Evolutionary conservation across 1,284 basidiomycete species (phyloP), one percentile per base, ranked within the genome.

Genomic region (Moniliella sp.): DNA sequence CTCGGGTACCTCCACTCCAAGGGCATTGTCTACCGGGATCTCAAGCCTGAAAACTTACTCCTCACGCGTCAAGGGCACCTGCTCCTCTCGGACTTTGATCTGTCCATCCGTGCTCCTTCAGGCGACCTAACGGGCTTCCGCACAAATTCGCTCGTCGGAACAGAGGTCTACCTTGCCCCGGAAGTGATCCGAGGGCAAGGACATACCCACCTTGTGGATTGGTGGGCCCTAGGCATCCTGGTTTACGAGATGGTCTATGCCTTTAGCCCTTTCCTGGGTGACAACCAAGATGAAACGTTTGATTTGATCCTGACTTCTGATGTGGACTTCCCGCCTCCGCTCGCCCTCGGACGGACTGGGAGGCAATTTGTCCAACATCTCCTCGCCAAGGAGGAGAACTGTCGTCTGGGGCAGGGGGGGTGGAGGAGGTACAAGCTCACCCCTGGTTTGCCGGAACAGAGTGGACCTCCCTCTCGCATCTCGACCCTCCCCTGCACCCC

Each of bases 81-180:
- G 1, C 52, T 62, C 16, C 25, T 39, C 31, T 88, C 88, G 15
- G 91, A 97, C 59, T 97, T 97, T 55, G 88, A 91, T 5, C 94
- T 97, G 50, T 86, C 88, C 4, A 94, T n/a, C n/a, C n/a, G n/a
- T n/a, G n/a, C n/a, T n/a, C n/a, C n/a, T n/a, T n/a, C n/a, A n/a
- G n/a, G n/a, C n/a, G n/a, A 63, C 14, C 62, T 68, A 14, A 51
- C 61, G 18, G 32, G 27, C 17, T 62, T 65, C 36, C n/a, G n/a
- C n/a, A 66, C 64, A 4, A 66, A 61, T 31, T 65, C 64, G 1
- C 44, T n/a, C n/a, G 64, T 64, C 39, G 63, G 65, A 15, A 66
- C 64, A 18, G 64, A 64, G 17, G 64, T 54, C 29, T 42, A 40
- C 33, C 26, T 31, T 14, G 33, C 38, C 14, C 38, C 38, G 12